Base-by-base conservation (phyloP, 1,284 basidiomycete species). In the Trametes pubescens region DNA sequence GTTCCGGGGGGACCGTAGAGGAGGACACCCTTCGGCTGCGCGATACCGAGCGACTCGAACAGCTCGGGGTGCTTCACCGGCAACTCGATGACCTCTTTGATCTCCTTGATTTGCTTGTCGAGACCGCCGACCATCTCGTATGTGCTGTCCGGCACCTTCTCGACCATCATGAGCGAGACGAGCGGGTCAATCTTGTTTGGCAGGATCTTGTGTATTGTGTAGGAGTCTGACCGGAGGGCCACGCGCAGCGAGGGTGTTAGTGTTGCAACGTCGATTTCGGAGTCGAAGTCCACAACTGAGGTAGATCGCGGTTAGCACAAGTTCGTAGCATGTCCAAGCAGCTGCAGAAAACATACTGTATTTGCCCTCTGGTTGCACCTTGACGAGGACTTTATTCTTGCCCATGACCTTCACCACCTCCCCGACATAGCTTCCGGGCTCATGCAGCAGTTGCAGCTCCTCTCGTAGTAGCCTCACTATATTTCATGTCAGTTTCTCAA, bases 111-210 rank as follows among this genome's bases (percentile, higher is more conserved):
- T 77, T 99, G 97, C 77, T 93, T 95, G 84, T 99, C 97, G 65
- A 99, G 86, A 75, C 97, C 97, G 55, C 97, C 97, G 69, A 99
- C 97, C 96, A 99, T 98, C 80, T 99, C 97, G 80, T 99, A 99
- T 40, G 97, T 99, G 77, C 93, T 95, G 78, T 99, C 97, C 0
- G 97, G 97, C 0, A 99, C 97, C 79, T 99, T 99, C 82, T 99
- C 97, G n/a, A 99, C 97, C 97, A 99, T 98, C 98, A 99, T 98
- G 67, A 98, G 87, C 26, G 94, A 96, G 24, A 98, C 95, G 37
- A 97, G 88, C 5, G 95, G 95, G 77, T 97, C 96, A 70, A 97
- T 91, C 81, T 98, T 97, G 84, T 96, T 97, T 1, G 95, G 95
- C 0, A 98, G 82, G 73, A 98, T 93, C 77, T 94, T 95, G 84